Conservation (phyloP, 1,139 yeast species). For the Suhomyces kunorum region DNA sequence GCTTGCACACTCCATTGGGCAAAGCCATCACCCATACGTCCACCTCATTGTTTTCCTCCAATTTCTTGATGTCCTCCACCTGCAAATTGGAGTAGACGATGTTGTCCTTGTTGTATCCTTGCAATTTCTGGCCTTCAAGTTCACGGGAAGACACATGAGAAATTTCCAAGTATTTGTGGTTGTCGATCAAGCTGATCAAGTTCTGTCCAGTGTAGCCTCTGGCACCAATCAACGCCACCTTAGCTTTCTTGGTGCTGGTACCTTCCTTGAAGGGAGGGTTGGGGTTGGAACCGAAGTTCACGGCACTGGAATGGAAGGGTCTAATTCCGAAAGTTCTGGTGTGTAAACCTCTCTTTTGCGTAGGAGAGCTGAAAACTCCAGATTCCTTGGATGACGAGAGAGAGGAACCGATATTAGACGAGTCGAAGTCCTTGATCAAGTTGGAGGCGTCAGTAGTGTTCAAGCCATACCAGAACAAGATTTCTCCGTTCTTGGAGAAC, state of each 20-base stretch:
- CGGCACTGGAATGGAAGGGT: conserved; percentile 31
- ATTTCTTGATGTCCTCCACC: conserved; percentile 75
- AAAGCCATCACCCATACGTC: conserved; percentile 99
- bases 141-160: conserved; percentile 96
- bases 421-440: conserved; percentile 65
- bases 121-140: conserved; percentile 79
- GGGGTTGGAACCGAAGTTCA: conserved; percentile 49
- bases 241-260: conserved; percentile 58
- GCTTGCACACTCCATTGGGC: conserved; percentile 97
- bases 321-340: conserved; percentile 22
- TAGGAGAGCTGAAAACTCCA: conserved; percentile 40
- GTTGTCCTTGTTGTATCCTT: conserved; percentile 81
- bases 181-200: conserved; percentile 79
- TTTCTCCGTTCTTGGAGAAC: conserved; percentile 82
- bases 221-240: conserved; percentile 95
- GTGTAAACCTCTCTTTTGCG: conserved; percentile 47
- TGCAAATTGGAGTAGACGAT: conserved; percentile 83
- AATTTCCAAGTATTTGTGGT: conserved; percentile 83
- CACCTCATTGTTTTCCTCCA: conserved; percentile 75
- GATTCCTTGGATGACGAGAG: conserved; percentile 44
- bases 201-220: conserved; percentile 98
- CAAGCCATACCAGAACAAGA: conserved; percentile 94
- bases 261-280: conserved; percentile 72
- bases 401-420: conserved; percentile 36
- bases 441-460: conserved; percentile 62